Conservation (phyloP, 768 basidiomycete genomes). For the Peribolospora kevripleyi region DNA sequence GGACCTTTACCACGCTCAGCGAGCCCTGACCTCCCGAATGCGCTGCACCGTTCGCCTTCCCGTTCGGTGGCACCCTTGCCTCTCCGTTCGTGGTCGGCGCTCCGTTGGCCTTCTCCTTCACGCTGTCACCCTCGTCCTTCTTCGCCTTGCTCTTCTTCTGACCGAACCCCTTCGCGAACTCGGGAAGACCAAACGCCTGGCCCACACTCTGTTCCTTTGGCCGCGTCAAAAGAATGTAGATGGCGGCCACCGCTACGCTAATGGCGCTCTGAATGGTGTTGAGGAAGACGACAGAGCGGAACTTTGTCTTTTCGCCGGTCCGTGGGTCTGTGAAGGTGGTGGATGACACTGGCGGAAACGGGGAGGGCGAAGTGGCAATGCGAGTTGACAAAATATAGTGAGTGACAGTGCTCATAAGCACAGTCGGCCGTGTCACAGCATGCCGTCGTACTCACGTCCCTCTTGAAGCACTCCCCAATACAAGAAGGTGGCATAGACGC, state of each 20-base stretch:
- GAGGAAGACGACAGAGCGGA: constrained; percentile 63
- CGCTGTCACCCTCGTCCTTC: background rate
- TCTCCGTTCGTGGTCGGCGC: constrained; percentile 13
- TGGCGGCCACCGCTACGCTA: constrained; percentile 48
- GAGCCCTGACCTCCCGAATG: constrained; percentile 13
- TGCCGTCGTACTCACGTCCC: constrained; percentile 34
- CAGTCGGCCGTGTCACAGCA: background rate
- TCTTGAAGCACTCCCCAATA: constrained; percentile 49
- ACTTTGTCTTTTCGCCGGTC: constrained; percentile 23
- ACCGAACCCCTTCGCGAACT: constrained; percentile 6
- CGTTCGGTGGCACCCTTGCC: constrained; percentile 13
- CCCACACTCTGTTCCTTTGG: constrained; percentile 30
- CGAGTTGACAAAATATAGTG: background rate
- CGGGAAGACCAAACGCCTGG: constrained; percentile 35
- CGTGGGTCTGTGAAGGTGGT: constrained; percentile 10
- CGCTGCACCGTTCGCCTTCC: constrained; percentile 13
- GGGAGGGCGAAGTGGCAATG: constrained; percentile 66
- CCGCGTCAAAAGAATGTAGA: constrained; percentile 44
- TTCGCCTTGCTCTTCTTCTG: constrained; percentile 24
- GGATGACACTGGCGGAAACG: constrained; percentile 26
- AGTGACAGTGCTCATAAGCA: constrained; percentile 4
- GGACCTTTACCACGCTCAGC: constrained; percentile 9
- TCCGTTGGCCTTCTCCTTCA: constrained; percentile 4
- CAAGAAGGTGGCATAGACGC: constrained; percentile 84
- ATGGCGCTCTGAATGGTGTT: constrained; percentile 62